phyloP scores from a whole-genome alignment of 805 yeast genomes.

The Yarrowia divulgata region DNA sequence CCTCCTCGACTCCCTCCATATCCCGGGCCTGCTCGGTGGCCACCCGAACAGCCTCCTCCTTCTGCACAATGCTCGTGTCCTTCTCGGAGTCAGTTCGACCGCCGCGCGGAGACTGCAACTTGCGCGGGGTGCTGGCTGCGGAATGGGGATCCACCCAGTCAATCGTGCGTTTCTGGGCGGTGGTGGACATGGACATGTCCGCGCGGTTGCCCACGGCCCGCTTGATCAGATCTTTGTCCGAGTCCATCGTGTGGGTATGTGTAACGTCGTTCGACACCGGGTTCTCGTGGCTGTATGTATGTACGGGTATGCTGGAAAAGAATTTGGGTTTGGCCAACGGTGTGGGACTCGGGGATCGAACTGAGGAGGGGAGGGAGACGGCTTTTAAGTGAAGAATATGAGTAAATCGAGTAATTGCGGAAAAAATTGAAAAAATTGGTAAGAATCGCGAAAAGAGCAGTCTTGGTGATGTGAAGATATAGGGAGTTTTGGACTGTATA shows the following conservation, averaged over 20 bases:
- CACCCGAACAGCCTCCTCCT: constrained; percentile 15
- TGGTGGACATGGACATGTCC: constrained; percentile 23
- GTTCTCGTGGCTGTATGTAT: not conserved
- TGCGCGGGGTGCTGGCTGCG: constrained; percentile 18
- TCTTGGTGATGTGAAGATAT: too few relatives aligned
- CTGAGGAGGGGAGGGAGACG: not conserved
- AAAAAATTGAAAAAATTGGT: too few relatives aligned
- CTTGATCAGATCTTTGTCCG: constrained; percentile 35
- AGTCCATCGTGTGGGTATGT: constrained; percentile 13
- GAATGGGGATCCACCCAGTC: constrained; percentile 39
- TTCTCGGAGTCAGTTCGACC: not conserved
- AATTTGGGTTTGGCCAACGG: not conserved
- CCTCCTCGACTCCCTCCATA: not conserved
- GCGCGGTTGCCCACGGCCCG: constrained; percentile 37
- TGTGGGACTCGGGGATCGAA: not conserved
- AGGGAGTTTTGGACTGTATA: too few relatives aligned
- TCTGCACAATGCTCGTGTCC: not conserved
- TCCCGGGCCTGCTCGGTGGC: constrained; percentile 5
- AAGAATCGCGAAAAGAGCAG: too few relatives aligned
- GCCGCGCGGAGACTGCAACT: constrained; percentile 22
- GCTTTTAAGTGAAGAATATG: too few relatives aligned
- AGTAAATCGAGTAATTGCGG: too few relatives aligned
- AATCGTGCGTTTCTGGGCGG: constrained; percentile 37
- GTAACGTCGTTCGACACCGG: not conserved
- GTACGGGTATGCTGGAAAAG: constrained; percentile 1